Percentiles rank a stretch among this genome's conserved stretches.
Conservation (phyloP, 2,329 filamentous ascomycete genomes). For the Verticillium albo-atrum region DNA sequence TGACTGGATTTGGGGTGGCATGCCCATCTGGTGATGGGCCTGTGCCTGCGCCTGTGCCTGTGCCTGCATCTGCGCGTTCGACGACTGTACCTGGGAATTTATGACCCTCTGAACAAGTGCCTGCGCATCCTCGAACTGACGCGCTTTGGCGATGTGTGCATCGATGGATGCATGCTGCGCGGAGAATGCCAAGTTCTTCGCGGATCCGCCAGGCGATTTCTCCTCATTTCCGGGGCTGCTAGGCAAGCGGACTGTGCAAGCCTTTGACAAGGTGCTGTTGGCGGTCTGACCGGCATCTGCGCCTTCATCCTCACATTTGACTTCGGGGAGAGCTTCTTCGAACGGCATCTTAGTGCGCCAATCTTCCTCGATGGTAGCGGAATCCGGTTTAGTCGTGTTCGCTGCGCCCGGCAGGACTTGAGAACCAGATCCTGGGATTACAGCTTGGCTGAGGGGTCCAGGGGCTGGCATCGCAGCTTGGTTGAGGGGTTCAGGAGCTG, state of each 20-base stretch:
- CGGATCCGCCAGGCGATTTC: no score
- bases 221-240: neutral
- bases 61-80: no score
- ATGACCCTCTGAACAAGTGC: no score
- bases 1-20: no score
- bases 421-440: neutral
- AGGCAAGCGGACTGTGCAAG: neutral
- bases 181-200: neutral
- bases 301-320: neutral
- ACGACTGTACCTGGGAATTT: no score
- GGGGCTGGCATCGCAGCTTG: no score
- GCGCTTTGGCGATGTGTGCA: neutral
- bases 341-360: conserved; percentile 22
- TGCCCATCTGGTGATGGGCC: no score
- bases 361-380: neutral
- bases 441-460: neutral
- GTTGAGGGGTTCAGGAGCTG: no score
- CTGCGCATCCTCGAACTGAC: neutral
- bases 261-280: neutral
- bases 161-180: neutral
- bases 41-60: no score
- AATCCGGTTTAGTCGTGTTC: neutral
- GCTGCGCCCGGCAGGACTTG: no score
- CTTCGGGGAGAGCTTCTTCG: conserved; percentile 16
- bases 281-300: neutral